phyloP scores from a whole-genome alignment of 768 basidiomycete genomes.

The Pulveroboletus frians region DNA sequence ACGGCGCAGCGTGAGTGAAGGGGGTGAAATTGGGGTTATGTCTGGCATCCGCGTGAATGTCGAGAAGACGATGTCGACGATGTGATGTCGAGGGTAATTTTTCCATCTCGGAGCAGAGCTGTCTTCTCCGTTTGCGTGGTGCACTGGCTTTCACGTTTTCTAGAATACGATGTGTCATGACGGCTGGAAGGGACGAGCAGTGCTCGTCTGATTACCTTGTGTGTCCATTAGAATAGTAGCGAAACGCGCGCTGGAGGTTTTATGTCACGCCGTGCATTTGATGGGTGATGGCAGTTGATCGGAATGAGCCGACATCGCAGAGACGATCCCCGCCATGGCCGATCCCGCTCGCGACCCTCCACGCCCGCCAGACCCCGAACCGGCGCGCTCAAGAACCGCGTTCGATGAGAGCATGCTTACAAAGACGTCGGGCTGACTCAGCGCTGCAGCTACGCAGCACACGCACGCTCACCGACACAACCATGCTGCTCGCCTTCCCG shows the following conservation, averaged over 20 bases:
- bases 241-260: neutral
- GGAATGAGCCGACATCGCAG: neutral
- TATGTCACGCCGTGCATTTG: too few relatives aligned
- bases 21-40: constrained; percentile 15
- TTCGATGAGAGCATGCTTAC: neutral
- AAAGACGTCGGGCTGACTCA: constrained; percentile 13
- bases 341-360: too few relatives aligned
- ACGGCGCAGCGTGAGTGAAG: constrained; percentile 21
- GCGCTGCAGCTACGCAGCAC: neutral
- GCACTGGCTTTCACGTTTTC: constrained; percentile 15
- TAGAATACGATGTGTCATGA: constrained; percentile 19
- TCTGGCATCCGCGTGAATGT: constrained; percentile 56
- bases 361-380: too few relatives aligned
- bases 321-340: too few relatives aligned
- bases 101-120: constrained; percentile 22
- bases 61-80: constrained; percentile 52
- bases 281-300: neutral
- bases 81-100: constrained; percentile 28
- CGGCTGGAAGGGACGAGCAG: constrained; percentile 12
- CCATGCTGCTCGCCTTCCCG: constrained; percentile 37
- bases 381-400: too few relatives aligned
- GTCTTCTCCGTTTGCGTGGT: constrained; percentile 12
- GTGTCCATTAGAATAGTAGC: constrained; percentile 5
- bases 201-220: constrained; percentile 10
- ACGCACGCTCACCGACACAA: neutral